These are phyloP conservation scores for Amaranthus tricolor DNA, from an alignment of 179 eudicot species.

Conservation along the genomic window DNA sequence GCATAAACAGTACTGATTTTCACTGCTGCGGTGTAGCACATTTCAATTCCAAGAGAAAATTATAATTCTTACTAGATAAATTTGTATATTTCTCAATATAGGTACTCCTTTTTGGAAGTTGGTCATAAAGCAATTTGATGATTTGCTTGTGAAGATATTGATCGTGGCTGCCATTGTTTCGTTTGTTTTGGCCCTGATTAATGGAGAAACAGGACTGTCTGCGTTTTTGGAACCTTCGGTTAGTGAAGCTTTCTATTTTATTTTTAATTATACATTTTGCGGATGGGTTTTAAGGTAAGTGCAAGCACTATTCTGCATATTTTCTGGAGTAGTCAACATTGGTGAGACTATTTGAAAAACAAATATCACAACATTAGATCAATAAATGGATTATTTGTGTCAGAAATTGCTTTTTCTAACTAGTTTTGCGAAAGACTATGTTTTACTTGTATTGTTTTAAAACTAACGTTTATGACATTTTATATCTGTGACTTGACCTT, in stretches of 20 bases:
- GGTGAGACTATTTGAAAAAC: neutral
- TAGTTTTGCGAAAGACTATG: too few species aligned
- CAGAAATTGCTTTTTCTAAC: too few species aligned
- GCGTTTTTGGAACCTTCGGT: constrained; percentile 99
- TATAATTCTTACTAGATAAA: neutral
- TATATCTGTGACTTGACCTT: too few species aligned
- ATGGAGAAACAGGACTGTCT: constrained; percentile 93
- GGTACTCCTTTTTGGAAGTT: constrained; percentile 97
- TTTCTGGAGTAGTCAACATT: neutral
- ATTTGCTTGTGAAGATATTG: constrained; percentile 93
- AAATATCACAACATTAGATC: neutral
- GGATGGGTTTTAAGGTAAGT: neutral
- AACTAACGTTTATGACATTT: too few species aligned
- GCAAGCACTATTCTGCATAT: neutral
- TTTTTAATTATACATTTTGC: neutral
- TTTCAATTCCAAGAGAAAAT: neutral
- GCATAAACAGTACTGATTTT: neutral
- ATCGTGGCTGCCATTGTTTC: constrained; percentile 92
- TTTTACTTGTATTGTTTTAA: too few species aligned
- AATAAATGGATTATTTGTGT: too few species aligned
- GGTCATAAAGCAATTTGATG: constrained; percentile 97
- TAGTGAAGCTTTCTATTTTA: constrained; percentile 32
- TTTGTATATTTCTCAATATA: constrained; percentile 32
- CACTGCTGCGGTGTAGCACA: neutral
- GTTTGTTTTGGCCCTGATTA: constrained; percentile 80